Conservation (phyloP, 805 yeast genomes). For the Candida sphagnicola region DNA sequence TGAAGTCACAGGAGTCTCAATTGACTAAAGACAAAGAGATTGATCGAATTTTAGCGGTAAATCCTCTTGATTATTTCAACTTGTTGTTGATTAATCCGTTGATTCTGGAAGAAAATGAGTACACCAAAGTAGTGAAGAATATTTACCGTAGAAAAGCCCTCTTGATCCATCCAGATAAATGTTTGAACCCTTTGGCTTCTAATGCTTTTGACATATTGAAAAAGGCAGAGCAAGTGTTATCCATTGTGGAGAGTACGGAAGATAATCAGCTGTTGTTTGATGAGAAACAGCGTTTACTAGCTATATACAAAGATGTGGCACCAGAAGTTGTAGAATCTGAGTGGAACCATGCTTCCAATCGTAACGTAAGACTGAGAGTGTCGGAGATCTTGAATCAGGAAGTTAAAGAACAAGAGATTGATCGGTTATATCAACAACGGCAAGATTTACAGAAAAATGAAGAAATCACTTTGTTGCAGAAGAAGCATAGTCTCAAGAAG, state of each 20-base stretch:
- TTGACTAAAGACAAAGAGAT: constrained; percentile 49
- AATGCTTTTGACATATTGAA: constrained; percentile 59
- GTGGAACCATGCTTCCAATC: constrained; percentile 18
- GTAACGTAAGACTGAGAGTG: constrained; percentile 32
- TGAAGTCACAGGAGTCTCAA: constrained; percentile 21
- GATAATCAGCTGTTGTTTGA: constrained; percentile 8
- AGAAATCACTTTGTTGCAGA: constrained; percentile 27
- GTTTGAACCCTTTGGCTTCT: constrained; percentile 52
- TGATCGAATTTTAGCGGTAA: constrained; percentile 45
- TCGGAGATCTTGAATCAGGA: constrained; percentile 42
- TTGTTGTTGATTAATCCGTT: constrained; percentile 42
- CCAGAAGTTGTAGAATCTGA: background rate
- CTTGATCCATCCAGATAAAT: constrained; percentile 67
- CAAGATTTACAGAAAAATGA: constrained; percentile 21
- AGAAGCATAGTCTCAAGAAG: constrained; percentile 38
- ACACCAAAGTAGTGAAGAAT: constrained; percentile 31
- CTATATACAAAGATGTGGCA: constrained; percentile 24
- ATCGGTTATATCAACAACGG: constrained; percentile 21
- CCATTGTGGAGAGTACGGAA: constrained; percentile 13
- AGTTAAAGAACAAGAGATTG: constrained; percentile 22
- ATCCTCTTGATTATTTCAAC: constrained; percentile 51
- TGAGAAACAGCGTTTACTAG: constrained; percentile 21
- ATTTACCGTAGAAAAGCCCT: constrained; percentile 56
- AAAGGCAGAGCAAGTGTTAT: constrained; percentile 43
- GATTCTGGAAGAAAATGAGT: constrained; percentile 5